Conservation (phyloP, 495 filamentous ascomycete species). For the Hypoxylon crocopeplum region DNA sequence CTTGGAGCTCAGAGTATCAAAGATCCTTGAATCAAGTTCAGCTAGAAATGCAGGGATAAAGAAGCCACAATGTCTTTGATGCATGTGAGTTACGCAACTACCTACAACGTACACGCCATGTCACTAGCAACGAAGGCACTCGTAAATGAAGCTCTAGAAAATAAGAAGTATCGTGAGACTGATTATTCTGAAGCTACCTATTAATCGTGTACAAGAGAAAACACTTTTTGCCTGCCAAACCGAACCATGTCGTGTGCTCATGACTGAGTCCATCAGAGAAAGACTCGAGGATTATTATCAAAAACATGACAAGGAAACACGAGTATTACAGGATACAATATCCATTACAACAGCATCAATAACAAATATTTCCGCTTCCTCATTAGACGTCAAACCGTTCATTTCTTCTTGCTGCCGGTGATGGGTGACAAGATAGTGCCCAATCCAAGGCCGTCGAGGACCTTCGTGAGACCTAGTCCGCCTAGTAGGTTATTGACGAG, state of each 20-base stretch:
- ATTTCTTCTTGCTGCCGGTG: constrained; percentile 53
- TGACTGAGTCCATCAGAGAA: neutral
- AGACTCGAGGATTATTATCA: neutral
- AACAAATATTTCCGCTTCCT: neutral
- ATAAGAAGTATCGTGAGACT: no score
- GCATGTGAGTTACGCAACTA: no score
- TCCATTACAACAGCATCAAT: neutral
- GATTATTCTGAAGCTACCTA: constrained; percentile 3
- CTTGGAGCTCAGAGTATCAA: neutral
- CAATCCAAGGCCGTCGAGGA: constrained; percentile 77
- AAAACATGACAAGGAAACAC: neutral
- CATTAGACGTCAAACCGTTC: constrained; percentile 13
- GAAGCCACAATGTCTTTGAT: no score
- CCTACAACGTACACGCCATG: no score
- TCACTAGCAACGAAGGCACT: constrained; percentile 7
- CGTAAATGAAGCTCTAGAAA: no score
- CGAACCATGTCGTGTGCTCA: constrained; percentile 3
- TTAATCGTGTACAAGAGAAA: neutral
- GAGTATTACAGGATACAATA: neutral
- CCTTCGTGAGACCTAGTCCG: constrained; percentile 78
- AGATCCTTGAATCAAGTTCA: neutral
- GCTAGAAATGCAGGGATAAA: constrained; percentile 1
- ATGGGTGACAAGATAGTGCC: constrained; percentile 64
- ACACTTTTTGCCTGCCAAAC: constrained; percentile 8
- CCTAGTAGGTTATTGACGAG: constrained; percentile 80